These are phyloP conservation scores for Grosmannia huntii DNA, from an alignment of 2,329 filamentous ascomycete species.

Conservation along the genomic window DNA sequence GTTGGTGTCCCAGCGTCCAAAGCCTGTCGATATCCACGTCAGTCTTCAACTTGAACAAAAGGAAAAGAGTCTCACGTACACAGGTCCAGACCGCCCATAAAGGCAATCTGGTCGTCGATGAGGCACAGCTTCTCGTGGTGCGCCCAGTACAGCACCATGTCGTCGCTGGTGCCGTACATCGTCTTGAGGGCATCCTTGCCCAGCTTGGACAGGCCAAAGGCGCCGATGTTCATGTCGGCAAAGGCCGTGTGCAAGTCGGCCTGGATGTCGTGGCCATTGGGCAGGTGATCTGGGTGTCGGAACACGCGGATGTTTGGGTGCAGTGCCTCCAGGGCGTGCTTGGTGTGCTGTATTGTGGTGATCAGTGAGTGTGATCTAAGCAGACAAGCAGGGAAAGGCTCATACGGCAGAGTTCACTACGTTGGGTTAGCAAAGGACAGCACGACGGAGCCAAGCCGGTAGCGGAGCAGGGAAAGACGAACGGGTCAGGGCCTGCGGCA, in stretches of 20 bases:
- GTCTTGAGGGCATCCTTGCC: slow-evolving; percentile 63
- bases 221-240: slow-evolving; percentile 29
- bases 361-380: not conserved
- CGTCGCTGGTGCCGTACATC: slow-evolving; percentile 70
- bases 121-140: slow-evolving; percentile 87
- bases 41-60: not conserved
- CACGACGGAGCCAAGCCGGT: not conserved
- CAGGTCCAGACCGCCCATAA: slow-evolving; percentile 85
- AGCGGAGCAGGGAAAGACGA: slow-evolving; percentile 25
- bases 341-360: slow-evolving; percentile 48
- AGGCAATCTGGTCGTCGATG: slow-evolving; percentile 64
- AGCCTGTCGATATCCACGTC: slow-evolving; percentile 33
- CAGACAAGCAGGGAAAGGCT: not conserved
- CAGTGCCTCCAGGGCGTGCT: slow-evolving; percentile 60
- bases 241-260: slow-evolving; percentile 55
- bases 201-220: slow-evolving; percentile 47
- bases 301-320: slow-evolving; percentile 83
- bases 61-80: slow-evolving; percentile 30
- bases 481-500: slow-evolving; percentile 68
- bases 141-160: slow-evolving; percentile 79
- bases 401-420: slow-evolving; percentile 8
- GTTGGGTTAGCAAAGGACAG: slow-evolving; percentile 29
- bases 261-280: slow-evolving; percentile 55
- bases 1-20: slow-evolving; percentile 80
- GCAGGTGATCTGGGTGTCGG: slow-evolving; percentile 77